phyloP scores from a whole-genome alignment of 2,329 filamentous ascomycete genomes.

The Cercospora zeae-maydis region DNA sequence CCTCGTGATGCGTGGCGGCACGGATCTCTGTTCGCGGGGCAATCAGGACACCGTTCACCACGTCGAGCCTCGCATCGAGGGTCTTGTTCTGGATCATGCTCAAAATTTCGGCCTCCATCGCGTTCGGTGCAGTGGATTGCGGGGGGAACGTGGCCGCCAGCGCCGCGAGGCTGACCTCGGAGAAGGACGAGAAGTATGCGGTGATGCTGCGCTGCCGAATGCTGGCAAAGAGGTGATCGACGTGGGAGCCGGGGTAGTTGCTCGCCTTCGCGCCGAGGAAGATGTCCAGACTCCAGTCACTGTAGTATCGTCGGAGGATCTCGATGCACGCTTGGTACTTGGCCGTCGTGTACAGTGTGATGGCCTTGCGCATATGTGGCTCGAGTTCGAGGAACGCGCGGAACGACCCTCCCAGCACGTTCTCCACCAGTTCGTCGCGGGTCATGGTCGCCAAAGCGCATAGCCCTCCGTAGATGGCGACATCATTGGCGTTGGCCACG shows the following conservation, averaged over 20 bases:
- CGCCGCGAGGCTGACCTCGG: conserved; percentile 74
- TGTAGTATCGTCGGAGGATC: conserved; percentile 74
- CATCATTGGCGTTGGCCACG: conserved; percentile 76
- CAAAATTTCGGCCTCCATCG: conserved; percentile 71
- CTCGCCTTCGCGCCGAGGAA: conserved; percentile 58
- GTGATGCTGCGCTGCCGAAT: conserved; percentile 90
- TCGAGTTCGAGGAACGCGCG: conserved; percentile 87
- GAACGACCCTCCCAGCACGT: conserved; percentile 80
- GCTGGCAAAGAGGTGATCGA: conserved; percentile 64
- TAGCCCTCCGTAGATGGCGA: conserved; percentile 87
- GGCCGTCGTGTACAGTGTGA: conserved; percentile 82
- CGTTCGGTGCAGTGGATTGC: conserved; percentile 34
- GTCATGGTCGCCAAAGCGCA: conserved; percentile 88
- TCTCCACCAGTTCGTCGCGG: conserved; percentile 66
- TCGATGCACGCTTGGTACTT: conserved; percentile 82
- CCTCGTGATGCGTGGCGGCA: conserved; percentile 64
- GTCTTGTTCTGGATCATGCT: conserved; percentile 69
- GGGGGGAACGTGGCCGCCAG: conserved; percentile 72
- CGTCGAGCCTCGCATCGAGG: conserved; percentile 77
- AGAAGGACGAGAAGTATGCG: conserved; percentile 89
- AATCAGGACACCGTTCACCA: conserved; percentile 74
- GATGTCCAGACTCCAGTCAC: conserved; percentile 87
- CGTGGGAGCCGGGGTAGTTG: conserved; percentile 45
- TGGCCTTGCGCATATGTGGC: conserved; percentile 87
- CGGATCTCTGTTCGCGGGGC: conserved; percentile 66